Evolutionary conservation across 2,329 filamentous ascomycete species (phyloP).

Genomic region (Phyllosticta citriasiana): DNA sequence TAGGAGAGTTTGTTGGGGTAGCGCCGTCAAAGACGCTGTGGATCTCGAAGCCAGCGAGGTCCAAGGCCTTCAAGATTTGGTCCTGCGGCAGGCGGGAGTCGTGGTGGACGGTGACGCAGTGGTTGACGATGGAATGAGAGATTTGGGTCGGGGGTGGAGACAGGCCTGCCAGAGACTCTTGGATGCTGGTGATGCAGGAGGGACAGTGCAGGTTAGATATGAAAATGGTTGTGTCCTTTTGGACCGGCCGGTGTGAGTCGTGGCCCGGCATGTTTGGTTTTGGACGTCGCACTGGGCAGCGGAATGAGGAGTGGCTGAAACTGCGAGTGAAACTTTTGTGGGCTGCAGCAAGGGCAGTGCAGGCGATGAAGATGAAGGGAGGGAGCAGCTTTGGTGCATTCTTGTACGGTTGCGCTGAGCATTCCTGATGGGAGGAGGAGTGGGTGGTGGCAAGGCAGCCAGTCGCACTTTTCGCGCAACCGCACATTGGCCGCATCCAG

Average conservation of each 20-base stretch:
- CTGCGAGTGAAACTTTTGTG: neutral
- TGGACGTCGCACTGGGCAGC: neutral
- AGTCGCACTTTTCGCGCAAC: neutral
- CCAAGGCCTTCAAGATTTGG: slow-evolving; percentile 37
- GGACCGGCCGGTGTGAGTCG: slow-evolving; percentile 10
- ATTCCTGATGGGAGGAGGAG: neutral
- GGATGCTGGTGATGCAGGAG: slow-evolving; percentile 60
- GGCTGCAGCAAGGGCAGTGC: neutral
- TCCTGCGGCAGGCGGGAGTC: slow-evolving; percentile 30
- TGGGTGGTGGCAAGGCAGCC: neutral
- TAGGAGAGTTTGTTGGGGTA: slow-evolving; percentile 12
- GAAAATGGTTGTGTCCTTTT: slow-evolving; percentile 47
- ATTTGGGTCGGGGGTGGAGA: slow-evolving; percentile 45
- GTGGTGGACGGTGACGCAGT: slow-evolving; percentile 55
- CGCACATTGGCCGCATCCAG: neutral
- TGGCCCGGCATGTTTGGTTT: neutral
- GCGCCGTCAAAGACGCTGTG: slow-evolving; percentile 36
- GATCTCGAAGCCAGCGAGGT: slow-evolving; percentile 51
- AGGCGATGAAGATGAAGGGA: neutral
- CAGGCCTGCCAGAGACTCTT: slow-evolving; percentile 43
- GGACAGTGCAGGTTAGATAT: slow-evolving; percentile 70
- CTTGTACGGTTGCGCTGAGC: neutral
- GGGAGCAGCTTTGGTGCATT: neutral
- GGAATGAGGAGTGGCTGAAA: neutral
- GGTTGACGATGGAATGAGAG: slow-evolving; percentile 61